Conservation (phyloP, 2,329 filamentous ascomycete species). For the Penicillium hordei region DNA sequence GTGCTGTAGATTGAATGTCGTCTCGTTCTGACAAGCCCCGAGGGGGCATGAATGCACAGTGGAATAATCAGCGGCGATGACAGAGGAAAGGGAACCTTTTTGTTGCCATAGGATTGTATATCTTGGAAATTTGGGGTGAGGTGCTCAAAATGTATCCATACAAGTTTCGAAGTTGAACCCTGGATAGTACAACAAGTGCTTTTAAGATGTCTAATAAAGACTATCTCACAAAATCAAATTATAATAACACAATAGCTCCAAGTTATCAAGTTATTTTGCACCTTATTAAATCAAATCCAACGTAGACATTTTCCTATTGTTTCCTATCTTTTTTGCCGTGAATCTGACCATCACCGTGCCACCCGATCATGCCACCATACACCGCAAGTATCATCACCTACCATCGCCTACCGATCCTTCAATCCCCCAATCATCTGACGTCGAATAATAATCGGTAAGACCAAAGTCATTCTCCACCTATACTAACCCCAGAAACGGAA, state of each 20-base stretch:
- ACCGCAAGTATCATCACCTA: not conserved
- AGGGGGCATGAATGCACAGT: no score
- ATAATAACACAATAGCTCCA: not conserved
- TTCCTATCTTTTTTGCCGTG: not conserved
- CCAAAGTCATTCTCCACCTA: not conserved
- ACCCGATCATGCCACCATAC: conserved; percentile 9
- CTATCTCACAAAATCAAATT: not conserved
- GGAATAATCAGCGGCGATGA: no score
- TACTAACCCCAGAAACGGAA: not conserved
- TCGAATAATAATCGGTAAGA: conserved; percentile 2
- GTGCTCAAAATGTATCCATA: not conserved
- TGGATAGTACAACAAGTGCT: not conserved
- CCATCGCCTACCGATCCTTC: not conserved
- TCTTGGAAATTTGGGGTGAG: not conserved
- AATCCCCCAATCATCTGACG: not conserved
- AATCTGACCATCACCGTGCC: conserved; percentile 8
- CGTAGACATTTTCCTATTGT: not conserved
- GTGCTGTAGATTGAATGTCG: not conserved
- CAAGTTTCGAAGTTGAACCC: no score
- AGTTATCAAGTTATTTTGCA: not conserved
- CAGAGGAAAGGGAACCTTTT: not conserved
- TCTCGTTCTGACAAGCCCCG: not conserved
- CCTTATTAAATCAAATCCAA: not conserved
- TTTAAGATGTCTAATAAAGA: not conserved
- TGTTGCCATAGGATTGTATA: not conserved